phyloP scores from a whole-genome alignment of 2,329 filamentous ascomycete species.

The Monilinia fructigena region DNA sequence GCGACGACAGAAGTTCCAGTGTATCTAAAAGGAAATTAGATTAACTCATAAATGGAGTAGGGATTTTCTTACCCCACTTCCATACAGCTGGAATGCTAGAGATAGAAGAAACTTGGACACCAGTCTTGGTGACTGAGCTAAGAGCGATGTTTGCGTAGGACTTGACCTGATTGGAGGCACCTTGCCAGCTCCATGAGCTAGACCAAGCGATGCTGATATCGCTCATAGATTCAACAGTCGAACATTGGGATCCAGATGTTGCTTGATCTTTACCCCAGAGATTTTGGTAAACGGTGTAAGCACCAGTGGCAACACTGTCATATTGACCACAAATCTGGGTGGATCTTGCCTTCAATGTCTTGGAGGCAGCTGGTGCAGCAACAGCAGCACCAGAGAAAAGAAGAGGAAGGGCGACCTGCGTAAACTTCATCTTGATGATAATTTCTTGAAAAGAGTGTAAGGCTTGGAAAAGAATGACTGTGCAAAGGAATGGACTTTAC shows the following conservation, averaged over 20 bases:
- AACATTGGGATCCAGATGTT: slow-evolving; percentile 40
- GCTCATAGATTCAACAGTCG: slow-evolving; percentile 40
- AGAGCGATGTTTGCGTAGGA: slow-evolving; percentile 45
- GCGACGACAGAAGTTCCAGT: slow-evolving; percentile 50
- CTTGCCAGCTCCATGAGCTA: slow-evolving; percentile 45
- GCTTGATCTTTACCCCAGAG: slow-evolving; percentile 19
- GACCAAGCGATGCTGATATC: slow-evolving; percentile 43
- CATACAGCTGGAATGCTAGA: slow-evolving; percentile 43
- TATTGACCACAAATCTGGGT: slow-evolving; percentile 32
- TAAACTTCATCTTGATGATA: slow-evolving; percentile 23
- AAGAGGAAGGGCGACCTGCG: slow-evolving; percentile 24
- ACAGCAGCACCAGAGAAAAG: slow-evolving; percentile 19
- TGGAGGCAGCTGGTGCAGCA: slow-evolving; percentile 14
- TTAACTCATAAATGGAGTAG: background rate
- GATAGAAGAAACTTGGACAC: slow-evolving; percentile 40
- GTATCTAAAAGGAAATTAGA: slow-evolving; percentile 42
- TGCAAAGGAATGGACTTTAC: background rate
- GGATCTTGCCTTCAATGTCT: background rate
- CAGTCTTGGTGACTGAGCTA: slow-evolving; percentile 41
- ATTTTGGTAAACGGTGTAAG: slow-evolving; percentile 45
- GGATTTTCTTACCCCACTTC: slow-evolving; percentile 41
- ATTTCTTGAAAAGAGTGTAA: slow-evolving; percentile 1
- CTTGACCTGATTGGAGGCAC: slow-evolving; percentile 42
- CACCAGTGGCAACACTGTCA: slow-evolving; percentile 34
- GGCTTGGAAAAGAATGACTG: slow-evolving; percentile 12